Percentiles rank a stretch among this genome's conserved stretches.
phyloP scores from a whole-genome alignment of 2,329 filamentous ascomycete genomes.

The Hymenoscyphus scutula region DNA sequence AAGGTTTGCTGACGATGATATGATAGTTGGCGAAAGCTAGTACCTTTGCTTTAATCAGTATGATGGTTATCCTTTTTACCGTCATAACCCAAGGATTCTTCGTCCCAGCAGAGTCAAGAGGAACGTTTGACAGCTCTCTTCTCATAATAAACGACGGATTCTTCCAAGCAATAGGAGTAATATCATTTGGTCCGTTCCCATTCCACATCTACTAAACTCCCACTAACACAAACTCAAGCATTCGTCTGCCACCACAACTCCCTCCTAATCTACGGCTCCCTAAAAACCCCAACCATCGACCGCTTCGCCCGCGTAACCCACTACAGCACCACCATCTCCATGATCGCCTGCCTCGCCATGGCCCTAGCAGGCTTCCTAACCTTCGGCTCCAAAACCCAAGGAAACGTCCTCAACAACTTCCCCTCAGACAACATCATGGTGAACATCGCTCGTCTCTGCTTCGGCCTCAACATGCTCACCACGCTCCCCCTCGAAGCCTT shows the following conservation, averaged over 20 bases:
- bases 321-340: constrained; percentile 85
- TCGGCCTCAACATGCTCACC: constrained; percentile 98
- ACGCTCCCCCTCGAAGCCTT: constrained; percentile 95
- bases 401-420: constrained; percentile 98
- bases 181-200: constrained; percentile 76
- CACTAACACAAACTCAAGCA: constrained; percentile 44
- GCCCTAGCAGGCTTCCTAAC: constrained; percentile 86
- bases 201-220: not conserved
- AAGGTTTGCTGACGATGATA: constrained; percentile 17
- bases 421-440: constrained; percentile 87
- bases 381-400: constrained; percentile 87
- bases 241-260: constrained; percentile 89
- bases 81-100: constrained; percentile 80
- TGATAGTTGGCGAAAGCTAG: constrained; percentile 88
- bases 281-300: constrained; percentile 91
- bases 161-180: constrained; percentile 95
- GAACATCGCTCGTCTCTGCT: constrained; percentile 90
- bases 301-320: constrained; percentile 92
- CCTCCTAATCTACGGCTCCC: constrained; percentile 92
- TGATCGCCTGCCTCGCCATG: constrained; percentile 87
- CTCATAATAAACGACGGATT: constrained; percentile 83
- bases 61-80: constrained; percentile 84
- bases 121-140: constrained; percentile 66
- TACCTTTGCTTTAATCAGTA: constrained; percentile 87
- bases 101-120: constrained; percentile 69